These are phyloP conservation scores for Acacia melanoxylon DNA, from an alignment of 306 rosid species.

Conservation along the genomic window DNA sequence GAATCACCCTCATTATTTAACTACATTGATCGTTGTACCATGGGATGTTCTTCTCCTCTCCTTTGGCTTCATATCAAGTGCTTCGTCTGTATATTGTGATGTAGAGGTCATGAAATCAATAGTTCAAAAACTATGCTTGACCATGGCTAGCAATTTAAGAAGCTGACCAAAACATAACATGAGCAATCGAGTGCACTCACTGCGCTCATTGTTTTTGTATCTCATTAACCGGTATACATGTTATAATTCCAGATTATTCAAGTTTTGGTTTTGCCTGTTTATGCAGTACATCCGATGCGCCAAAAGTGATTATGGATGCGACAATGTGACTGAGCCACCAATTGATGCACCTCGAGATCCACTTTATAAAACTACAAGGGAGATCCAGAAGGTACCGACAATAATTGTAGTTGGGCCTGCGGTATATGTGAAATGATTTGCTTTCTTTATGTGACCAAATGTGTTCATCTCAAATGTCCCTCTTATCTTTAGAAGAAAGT, in stretches of 20 bases:
- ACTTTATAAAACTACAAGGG: slow-evolving; percentile 76
- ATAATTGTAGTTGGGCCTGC: slow-evolving; percentile 13
- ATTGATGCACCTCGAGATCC: slow-evolving; percentile 95
- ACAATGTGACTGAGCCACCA: slow-evolving; percentile 93
- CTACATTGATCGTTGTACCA: not conserved
- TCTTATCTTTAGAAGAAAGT: not conserved
- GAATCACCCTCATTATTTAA: no score
- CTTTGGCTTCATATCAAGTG: not conserved
- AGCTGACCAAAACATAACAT: not conserved
- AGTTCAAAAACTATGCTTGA: not conserved
- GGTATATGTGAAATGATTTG: slow-evolving; percentile 1
- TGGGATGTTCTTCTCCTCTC: not conserved
- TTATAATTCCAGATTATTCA: not conserved
- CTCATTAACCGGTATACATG: not conserved
- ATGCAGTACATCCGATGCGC: slow-evolving; percentile 89
- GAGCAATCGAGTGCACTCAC: not conserved
- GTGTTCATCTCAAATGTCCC: not conserved
- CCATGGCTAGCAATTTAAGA: not conserved
- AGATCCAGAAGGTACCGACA: slow-evolving; percentile 64
- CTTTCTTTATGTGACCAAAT: not conserved
- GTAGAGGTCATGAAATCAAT: not conserved
- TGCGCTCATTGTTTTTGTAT: not conserved
- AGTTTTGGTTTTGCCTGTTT: slow-evolving; percentile 19
- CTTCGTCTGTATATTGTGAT: not conserved
- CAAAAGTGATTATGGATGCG: slow-evolving; percentile 72